Evolutionary conservation across 176 grass and related monocot species (phyloP).

Genomic region (Olyra latifolia): DNA sequence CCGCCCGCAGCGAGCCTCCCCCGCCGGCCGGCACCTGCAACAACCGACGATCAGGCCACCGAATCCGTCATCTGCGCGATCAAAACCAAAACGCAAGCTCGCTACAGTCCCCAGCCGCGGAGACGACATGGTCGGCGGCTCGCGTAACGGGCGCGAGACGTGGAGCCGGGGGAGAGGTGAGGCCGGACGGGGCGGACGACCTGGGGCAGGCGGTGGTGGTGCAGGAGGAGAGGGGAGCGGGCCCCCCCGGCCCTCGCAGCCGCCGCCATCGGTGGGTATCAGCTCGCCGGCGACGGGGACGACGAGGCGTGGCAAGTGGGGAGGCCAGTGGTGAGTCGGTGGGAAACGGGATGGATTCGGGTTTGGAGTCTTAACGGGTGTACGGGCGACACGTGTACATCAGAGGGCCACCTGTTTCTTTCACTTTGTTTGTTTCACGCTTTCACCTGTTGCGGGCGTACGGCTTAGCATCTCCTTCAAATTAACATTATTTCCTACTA

Average conservation of each 20-base stretch:
- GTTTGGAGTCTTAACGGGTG: background rate
- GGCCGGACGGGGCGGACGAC: background rate
- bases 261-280: constrained; percentile 34
- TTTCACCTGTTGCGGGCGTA: no score
- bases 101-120: background rate
- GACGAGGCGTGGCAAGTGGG: background rate
- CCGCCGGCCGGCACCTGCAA: constrained; percentile 18
- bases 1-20: constrained; percentile 32
- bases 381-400: constrained; percentile 18
- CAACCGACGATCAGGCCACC: background rate
- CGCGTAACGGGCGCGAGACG: background rate
- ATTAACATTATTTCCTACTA: no score
- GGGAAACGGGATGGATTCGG: background rate
- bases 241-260: constrained; percentile 34
- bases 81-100: background rate
- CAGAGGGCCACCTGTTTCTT: background rate
- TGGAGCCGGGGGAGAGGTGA: no score
- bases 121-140: background rate
- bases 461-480: no score
- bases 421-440: background rate
- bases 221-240: constrained; percentile 55
- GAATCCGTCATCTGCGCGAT: no score
- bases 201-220: constrained; percentile 32
- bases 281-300: constrained; percentile 24
- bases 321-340: background rate